These are phyloP conservation scores for Metschnikowia lochheadii DNA, from an alignment of 805 yeast genomes.

Conservation along the genomic window DNA sequence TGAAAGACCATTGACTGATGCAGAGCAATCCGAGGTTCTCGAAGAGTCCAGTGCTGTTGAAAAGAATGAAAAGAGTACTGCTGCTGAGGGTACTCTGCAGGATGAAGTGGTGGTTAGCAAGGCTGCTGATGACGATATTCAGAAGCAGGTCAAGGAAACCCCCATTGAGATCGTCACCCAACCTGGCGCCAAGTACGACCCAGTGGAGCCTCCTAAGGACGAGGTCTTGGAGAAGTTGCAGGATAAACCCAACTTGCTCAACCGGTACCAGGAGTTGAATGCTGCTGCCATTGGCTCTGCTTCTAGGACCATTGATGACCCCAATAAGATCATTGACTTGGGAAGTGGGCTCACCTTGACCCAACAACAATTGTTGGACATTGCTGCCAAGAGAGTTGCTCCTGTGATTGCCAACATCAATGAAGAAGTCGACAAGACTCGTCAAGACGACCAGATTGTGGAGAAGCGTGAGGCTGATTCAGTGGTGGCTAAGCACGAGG, in stretches of 20 bases:
- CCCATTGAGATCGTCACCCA: constrained; percentile 35
- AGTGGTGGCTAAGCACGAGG: constrained; percentile 33
- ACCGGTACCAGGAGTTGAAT: constrained; percentile 47
- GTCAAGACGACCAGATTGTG: constrained; percentile 41
- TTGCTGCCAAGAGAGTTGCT: constrained; percentile 52
- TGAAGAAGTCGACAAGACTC: constrained; percentile 43
- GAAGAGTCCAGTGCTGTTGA: neutral
- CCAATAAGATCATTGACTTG: constrained; percentile 45
- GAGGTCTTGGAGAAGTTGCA: constrained; percentile 35
- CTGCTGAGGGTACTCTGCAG: neutral
- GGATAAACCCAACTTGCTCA: constrained; percentile 46
- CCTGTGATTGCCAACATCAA: constrained; percentile 51
- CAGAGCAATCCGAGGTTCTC: neutral
- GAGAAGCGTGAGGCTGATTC: constrained; percentile 35
- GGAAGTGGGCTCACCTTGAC: constrained; percentile 54
- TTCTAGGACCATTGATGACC: constrained; percentile 44
- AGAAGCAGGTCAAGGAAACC: constrained; percentile 23
- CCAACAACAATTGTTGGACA: constrained; percentile 51
- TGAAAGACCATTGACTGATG: constrained; percentile 12
- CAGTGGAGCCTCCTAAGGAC: constrained; percentile 34
- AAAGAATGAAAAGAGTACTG: neutral
- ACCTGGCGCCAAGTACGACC: constrained; percentile 32
- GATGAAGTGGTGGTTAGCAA: constrained; percentile 3
- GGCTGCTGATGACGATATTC: constrained; percentile 26
- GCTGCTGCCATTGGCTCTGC: constrained; percentile 45